Percentiles rank a stretch among this genome's conserved stretches.
These are phyloP conservation scores for Didymella arachidicola DNA, from an alignment of 2,329 filamentous ascomycete genomes.

Conservation along the genomic window DNA sequence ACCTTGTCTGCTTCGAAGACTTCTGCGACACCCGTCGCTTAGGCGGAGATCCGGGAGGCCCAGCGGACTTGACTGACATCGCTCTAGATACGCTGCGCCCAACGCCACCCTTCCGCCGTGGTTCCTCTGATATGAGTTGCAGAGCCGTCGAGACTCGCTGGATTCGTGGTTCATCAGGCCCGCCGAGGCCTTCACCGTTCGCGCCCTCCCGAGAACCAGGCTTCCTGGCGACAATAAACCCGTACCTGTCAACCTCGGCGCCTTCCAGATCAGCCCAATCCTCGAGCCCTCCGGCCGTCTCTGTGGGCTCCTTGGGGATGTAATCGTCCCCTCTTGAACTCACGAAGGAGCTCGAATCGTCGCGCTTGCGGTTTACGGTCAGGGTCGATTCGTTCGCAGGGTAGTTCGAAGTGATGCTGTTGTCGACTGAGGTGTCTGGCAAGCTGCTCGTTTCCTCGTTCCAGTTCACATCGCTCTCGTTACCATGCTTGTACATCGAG, in stretches of 20 bases:
- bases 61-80: constrained; percentile 51
- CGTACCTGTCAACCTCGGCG: constrained; percentile 69
- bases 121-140: constrained; percentile 63
- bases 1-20: constrained; percentile 54
- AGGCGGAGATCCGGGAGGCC: constrained; percentile 51
- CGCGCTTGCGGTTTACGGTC: constrained; percentile 34
- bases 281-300: constrained; percentile 69
- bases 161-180: constrained; percentile 51
- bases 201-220: constrained; percentile 42
- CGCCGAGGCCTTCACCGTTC: constrained; percentile 36
- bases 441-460: constrained; percentile 34
- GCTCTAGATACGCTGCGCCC: constrained; percentile 59
- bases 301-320: constrained; percentile 61
- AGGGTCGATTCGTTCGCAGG: constrained; percentile 40
- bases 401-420: constrained; percentile 33
- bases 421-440: constrained; percentile 27
- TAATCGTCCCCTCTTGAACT: constrained; percentile 39
- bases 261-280: constrained; percentile 69
- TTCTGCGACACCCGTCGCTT: constrained; percentile 52
- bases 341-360: constrained; percentile 39
- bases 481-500: constrained; percentile 69
- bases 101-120: constrained; percentile 61
- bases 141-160: constrained; percentile 68
- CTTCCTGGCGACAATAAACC: constrained; percentile 64
- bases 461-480: constrained; percentile 62